Conservation (phyloP, 1,284 basidiomycete species). For the Tylopilus sp. region DNA sequence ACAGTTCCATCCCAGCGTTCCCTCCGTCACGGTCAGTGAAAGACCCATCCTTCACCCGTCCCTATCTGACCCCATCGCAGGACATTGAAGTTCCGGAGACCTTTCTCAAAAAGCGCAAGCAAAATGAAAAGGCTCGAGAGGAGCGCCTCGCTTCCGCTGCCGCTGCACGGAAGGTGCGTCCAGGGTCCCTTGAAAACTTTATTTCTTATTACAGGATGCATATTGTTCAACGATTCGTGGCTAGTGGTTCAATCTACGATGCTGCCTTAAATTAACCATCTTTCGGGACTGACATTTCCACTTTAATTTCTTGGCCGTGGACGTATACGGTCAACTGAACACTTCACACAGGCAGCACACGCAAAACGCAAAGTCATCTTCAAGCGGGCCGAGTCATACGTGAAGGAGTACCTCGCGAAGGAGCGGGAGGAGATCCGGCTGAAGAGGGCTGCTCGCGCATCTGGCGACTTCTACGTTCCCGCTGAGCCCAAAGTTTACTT, state of each 20-base stretch:
- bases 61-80: slow-evolving; percentile 40
- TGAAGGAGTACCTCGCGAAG: slow-evolving; percentile 90
- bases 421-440: slow-evolving; percentile 97
- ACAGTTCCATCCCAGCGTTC: slow-evolving; percentile 44
- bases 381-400: slow-evolving; percentile 98
- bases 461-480: slow-evolving; percentile 96
- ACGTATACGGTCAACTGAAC: slow-evolving; percentile 9
- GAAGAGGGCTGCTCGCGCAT: slow-evolving; percentile 87
- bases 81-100: slow-evolving; percentile 95
- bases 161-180: slow-evolving; percentile 88
- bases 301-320: slow-evolving; percentile 8
- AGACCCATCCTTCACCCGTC: slow-evolving; percentile 11
- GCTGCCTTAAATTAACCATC: slow-evolving; percentile 90
- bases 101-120: slow-evolving; percentile 98
- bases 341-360: slow-evolving; percentile 63
- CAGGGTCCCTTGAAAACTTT: slow-evolving; percentile 8
- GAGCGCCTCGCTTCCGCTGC: slow-evolving; percentile 84
- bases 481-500: slow-evolving; percentile 98
- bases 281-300: slow-evolving; percentile 82
- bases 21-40: slow-evolving; percentile 62
- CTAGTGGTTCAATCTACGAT: slow-evolving; percentile 62
- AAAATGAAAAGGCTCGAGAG: slow-evolving; percentile 96
- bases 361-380: slow-evolving; percentile 97
- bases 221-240: slow-evolving; percentile 59
- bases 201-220: slow-evolving; percentile 65